Evolutionary conservation across 2,329 filamentous ascomycete species (phyloP).

Genomic region (Fusarium buxicola): DNA sequence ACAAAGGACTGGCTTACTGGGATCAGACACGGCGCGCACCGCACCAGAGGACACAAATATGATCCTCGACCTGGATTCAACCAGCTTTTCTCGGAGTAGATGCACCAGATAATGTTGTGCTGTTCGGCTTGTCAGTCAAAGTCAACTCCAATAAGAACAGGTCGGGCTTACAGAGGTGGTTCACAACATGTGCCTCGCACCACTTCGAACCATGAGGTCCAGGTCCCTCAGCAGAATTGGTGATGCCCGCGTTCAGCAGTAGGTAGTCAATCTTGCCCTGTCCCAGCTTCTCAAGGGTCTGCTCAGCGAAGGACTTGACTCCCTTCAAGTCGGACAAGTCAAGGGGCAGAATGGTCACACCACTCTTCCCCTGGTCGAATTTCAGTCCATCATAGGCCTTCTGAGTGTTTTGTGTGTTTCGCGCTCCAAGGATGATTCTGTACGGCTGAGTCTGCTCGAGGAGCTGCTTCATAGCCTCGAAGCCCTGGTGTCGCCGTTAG

Average conservation of each 20-base stretch:
- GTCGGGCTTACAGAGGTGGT: constrained; percentile 59
- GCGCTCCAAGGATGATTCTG: constrained; percentile 61
- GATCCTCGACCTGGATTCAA: constrained; percentile 59
- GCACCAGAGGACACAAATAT: constrained; percentile 65
- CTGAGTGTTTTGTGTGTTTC: constrained; percentile 56
- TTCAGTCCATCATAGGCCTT: constrained; percentile 56
- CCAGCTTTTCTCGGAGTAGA: constrained; percentile 60
- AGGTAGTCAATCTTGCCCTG: constrained; percentile 59
- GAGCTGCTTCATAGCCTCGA: constrained; percentile 65
- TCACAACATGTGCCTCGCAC: constrained; percentile 63
- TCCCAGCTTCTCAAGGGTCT: constrained; percentile 57
- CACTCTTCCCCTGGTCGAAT: constrained; percentile 55
- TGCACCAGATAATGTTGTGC: constrained; percentile 67
- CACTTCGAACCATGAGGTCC: constrained; percentile 59
- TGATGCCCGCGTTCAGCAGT: constrained; percentile 62
- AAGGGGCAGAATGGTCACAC: constrained; percentile 59
- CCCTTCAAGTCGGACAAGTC: constrained; percentile 59
- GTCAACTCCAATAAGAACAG: background rate
- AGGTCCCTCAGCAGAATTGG: constrained; percentile 50
- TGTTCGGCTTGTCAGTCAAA: constrained; percentile 41
- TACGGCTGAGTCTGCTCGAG: constrained; percentile 59
- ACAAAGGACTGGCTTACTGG: constrained; percentile 42
- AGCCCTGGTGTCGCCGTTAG: constrained; percentile 53
- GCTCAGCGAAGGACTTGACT: constrained; percentile 60
- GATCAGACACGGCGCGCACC: constrained; percentile 55